Evolutionary conservation across 176 grass and related monocot species (phyloP).

Genomic region (barley (Hordeum vulgare)): DNA sequence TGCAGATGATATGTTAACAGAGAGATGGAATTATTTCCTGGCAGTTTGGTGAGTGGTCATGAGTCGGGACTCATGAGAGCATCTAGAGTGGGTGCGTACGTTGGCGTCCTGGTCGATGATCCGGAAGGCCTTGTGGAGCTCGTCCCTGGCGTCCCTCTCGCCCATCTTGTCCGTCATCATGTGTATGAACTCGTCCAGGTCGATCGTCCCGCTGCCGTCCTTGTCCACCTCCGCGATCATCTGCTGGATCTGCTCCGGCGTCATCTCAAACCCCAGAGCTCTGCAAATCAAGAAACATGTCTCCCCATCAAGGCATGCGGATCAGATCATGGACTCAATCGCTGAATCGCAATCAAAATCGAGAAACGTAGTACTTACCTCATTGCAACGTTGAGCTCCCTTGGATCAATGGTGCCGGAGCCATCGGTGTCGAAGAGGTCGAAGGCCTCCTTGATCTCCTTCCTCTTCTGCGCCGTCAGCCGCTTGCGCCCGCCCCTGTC

Average conservation of each 20-base stretch:
- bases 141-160: conserved; percentile 63
- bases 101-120: conserved; percentile 76
- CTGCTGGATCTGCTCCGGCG: conserved; percentile 62
- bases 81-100: conserved; percentile 7
- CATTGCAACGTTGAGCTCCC: conserved; percentile 69
- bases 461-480: conserved; percentile 46
- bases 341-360: not conserved
- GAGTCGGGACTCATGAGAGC: too few relatives aligned
- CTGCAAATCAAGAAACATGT: conserved; percentile 20
- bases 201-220: conserved; percentile 71
- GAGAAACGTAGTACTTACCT: conserved; percentile 18
- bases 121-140: conserved; percentile 64
- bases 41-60: too few relatives aligned
- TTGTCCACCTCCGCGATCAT: conserved; percentile 91
- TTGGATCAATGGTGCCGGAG: conserved; percentile 74
- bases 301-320: not conserved
- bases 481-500: conserved; percentile 13
- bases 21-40: not conserved
- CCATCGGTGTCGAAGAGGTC: conserved; percentile 78
- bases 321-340: not conserved
- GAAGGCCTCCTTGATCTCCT: conserved; percentile 80
- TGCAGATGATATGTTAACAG: not conserved
- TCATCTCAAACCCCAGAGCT: conserved; percentile 83
- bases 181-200: conserved; percentile 79
- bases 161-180: conserved; percentile 92